Conservation (phyloP, 1,139 yeast genomes). For the Taphrina communis region DNA sequence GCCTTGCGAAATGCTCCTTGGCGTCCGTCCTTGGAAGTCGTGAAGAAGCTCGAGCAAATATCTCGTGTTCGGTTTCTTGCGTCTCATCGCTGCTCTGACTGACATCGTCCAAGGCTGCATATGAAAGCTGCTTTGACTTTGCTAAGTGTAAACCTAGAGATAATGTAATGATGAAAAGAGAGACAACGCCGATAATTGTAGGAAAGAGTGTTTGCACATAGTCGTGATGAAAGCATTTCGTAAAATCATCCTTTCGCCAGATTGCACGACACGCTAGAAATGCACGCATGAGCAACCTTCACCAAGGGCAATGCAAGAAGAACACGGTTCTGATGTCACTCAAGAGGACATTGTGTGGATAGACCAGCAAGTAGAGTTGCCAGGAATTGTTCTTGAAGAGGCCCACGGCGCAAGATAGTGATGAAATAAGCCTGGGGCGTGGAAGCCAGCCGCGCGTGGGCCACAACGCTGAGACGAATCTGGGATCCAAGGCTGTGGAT, state of each 20-base stretch:
- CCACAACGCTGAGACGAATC: too few relatives aligned
- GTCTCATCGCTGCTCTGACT: constrained; percentile 20
- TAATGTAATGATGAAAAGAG: constrained; percentile 6
- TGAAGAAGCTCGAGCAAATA: constrained; percentile 32
- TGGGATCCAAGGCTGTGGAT: too few relatives aligned
- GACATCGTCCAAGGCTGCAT: neutral
- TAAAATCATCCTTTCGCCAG: constrained; percentile 36
- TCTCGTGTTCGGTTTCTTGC: constrained; percentile 27
- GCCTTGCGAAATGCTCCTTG: constrained; percentile 21
- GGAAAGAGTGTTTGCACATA: constrained; percentile 34
- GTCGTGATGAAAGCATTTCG: constrained; percentile 31
- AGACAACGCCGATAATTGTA: neutral
- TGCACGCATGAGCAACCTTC: constrained; percentile 6
- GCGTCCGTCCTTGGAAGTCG: neutral
- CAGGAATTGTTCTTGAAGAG: too few relatives aligned
- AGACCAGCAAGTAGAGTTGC: too few relatives aligned
- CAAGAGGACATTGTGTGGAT: too few relatives aligned
- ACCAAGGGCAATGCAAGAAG: neutral
- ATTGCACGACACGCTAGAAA: constrained; percentile 3
- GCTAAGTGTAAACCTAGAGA: constrained; percentile 9
- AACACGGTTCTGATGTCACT: too few relatives aligned
- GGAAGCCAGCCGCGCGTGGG: constrained; percentile 6
- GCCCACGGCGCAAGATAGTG: constrained; percentile 7
- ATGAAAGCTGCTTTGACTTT: neutral
- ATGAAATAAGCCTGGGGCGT: constrained; percentile 14